Conservation (phyloP, 2,329 filamentous ascomycete species). For the Rasamsonia emersonii region DNA sequence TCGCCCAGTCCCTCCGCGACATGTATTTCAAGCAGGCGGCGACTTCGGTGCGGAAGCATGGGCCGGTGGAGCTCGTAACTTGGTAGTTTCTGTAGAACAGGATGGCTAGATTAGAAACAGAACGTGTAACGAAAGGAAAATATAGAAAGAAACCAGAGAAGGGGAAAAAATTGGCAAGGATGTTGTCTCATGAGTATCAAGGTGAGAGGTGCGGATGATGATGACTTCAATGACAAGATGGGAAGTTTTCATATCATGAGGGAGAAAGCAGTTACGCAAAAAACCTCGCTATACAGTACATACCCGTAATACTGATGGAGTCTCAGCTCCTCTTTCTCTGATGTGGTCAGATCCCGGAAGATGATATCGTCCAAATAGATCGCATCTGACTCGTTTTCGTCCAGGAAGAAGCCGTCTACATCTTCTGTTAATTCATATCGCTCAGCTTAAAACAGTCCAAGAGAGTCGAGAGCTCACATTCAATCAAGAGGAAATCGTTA, state of each 20-base stretch:
- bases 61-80: slow-evolving; percentile 24
- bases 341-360: slow-evolving; percentile 21
- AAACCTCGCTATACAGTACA: slow-evolving; percentile 7
- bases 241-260: not conserved
- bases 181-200: too few species aligned
- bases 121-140: too few species aligned
- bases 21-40: slow-evolving; percentile 34
- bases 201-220: too few species aligned
- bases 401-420: slow-evolving; percentile 35
- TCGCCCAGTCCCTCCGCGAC: slow-evolving; percentile 28
- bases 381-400: slow-evolving; percentile 30
- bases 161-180: not conserved
- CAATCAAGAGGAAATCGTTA: slow-evolving; percentile 35
- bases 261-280: too few species aligned
- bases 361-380: slow-evolving; percentile 36
- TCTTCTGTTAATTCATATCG: not conserved
- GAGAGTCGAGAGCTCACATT: slow-evolving; percentile 26
- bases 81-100: slow-evolving; percentile 29
- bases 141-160: not conserved
- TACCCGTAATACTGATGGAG: slow-evolving; percentile 33
- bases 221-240: not conserved
- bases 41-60: slow-evolving; percentile 36
- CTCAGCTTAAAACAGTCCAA: slow-evolving; percentile 1
- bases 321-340: slow-evolving; percentile 24
- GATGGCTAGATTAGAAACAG: slow-evolving; percentile 3